Conservation (phyloP, 1,139 yeast genomes). For the Protomyces lactucae-debilis region DNA sequence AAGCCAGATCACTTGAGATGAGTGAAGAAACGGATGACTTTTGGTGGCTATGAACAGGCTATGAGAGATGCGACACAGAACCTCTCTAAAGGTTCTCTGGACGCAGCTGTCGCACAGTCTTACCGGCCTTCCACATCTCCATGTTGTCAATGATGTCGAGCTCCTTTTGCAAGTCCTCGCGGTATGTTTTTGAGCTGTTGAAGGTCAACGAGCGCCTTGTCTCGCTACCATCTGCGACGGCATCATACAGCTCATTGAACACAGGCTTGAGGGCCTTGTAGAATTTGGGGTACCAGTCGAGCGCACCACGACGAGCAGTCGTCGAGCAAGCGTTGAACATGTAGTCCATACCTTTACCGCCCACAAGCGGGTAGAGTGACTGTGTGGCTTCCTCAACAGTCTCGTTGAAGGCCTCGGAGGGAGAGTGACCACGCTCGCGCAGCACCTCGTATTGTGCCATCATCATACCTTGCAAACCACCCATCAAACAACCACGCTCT, state of each 20-base stretch:
- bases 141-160: slow-evolving; percentile 86
- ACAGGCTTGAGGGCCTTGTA: slow-evolving; percentile 98
- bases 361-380: slow-evolving; percentile 96
- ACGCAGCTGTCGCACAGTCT: slow-evolving; percentile 98
- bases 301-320: slow-evolving; percentile 99
- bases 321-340: slow-evolving; percentile 99
- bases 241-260: slow-evolving; percentile 89
- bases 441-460: slow-evolving; percentile 99
- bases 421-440: slow-evolving; percentile 99
- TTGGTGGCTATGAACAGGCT: too few relatives aligned
- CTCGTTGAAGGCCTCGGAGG: slow-evolving; percentile 99
- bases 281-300: slow-evolving; percentile 99
- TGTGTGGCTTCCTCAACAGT: slow-evolving; percentile 99
- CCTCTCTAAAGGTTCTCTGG: slow-evolving; percentile 66
- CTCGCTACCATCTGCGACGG: slow-evolving; percentile 94
- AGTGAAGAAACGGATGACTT: too few relatives aligned
- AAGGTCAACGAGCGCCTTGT: slow-evolving; percentile 96
- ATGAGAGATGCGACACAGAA: not conserved
- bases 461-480: slow-evolving; percentile 99
- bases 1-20: too few relatives aligned
- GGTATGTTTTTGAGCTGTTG: slow-evolving; percentile 97
- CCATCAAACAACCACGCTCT: slow-evolving; percentile 99
- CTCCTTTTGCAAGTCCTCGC: slow-evolving; percentile 92
- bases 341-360: slow-evolving; percentile 99
- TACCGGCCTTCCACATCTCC: slow-evolving; percentile 99